Evolutionary conservation across 2,329 filamentous ascomycete species (phyloP).

Genomic region (Cordyceps cicadae): DNA sequence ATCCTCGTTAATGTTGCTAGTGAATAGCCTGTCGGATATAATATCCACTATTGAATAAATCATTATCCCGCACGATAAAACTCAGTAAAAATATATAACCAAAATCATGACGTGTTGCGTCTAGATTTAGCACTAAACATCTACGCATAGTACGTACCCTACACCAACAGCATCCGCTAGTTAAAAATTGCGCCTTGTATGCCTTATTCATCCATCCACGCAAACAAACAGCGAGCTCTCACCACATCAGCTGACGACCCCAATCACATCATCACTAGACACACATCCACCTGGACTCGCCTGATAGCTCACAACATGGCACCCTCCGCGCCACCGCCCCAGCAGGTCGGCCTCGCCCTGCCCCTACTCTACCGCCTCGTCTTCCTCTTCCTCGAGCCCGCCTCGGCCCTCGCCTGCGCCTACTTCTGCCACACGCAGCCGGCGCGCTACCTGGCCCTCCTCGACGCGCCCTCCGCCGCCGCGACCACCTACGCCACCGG

Average conservation of each 20-base stretch:
- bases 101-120: too few relatives aligned
- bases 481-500: conserved; percentile 13
- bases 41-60: too few relatives aligned
- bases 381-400: conserved; percentile 64
- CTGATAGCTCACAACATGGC: neutral
- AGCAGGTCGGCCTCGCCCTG: conserved; percentile 34
- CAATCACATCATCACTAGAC: too few relatives aligned
- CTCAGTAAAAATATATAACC: too few relatives aligned
- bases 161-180: too few relatives aligned
- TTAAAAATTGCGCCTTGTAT: too few relatives aligned
- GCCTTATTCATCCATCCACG: neutral
- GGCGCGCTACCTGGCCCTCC: conserved; percentile 54
- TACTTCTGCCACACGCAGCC: conserved; percentile 44
- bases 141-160: too few relatives aligned
- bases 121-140: too few relatives aligned
- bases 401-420: conserved; percentile 45
- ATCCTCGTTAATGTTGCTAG: too few relatives aligned
- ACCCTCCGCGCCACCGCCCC: neutral
- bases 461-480: conserved; percentile 46
- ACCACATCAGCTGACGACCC: neutral
- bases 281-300: neutral
- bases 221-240: neutral
- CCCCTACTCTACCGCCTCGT: conserved; percentile 60
- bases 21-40: too few relatives aligned
- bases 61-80: too few relatives aligned